These are phyloP conservation scores for Phialocephala subalpina DNA, from an alignment of 2,329 filamentous ascomycete genomes.

Conservation along the genomic window DNA sequence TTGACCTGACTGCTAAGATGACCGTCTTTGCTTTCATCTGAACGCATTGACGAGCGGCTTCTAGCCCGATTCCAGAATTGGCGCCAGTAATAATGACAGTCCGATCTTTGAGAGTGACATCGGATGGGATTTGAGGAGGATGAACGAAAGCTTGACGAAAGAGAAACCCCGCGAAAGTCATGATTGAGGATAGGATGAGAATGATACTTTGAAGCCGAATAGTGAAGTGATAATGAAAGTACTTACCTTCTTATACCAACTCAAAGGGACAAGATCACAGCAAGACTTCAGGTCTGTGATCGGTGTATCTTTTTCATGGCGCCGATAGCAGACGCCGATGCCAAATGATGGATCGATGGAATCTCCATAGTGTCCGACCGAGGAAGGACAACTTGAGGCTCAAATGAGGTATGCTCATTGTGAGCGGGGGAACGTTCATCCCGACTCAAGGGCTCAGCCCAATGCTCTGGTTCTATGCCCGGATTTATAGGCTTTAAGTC, in stretches of 20 bases:
- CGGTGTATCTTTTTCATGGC: neutral
- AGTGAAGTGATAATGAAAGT: neutral
- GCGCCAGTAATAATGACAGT: slow-evolving; percentile 49
- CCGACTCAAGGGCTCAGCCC: neutral
- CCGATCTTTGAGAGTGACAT: slow-evolving; percentile 34
- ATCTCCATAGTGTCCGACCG: neutral
- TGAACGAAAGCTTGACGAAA: slow-evolving; percentile 16
- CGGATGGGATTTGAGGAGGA: slow-evolving; percentile 17
- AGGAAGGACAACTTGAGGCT: neutral
- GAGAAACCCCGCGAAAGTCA: slow-evolving; percentile 8
- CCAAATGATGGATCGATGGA: too few relatives aligned
- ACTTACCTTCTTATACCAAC: neutral
- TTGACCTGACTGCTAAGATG: slow-evolving; percentile 43
- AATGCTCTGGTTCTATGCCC: neutral
- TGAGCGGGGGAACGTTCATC: neutral
- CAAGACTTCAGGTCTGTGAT: neutral
- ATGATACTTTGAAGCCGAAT: neutral
- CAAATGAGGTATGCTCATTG: neutral
- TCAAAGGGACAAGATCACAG: neutral
- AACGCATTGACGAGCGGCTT: slow-evolving; percentile 48
- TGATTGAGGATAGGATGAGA: neutral
- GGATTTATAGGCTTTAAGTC: slow-evolving; percentile 6
- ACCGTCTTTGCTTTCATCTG: slow-evolving; percentile 47
- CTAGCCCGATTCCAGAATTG: slow-evolving; percentile 50
- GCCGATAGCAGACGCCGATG: neutral